These are phyloP conservation scores for Urochloa ruziziensis DNA, from an alignment of 176 grass and related monocot species.

Conservation along the genomic window DNA sequence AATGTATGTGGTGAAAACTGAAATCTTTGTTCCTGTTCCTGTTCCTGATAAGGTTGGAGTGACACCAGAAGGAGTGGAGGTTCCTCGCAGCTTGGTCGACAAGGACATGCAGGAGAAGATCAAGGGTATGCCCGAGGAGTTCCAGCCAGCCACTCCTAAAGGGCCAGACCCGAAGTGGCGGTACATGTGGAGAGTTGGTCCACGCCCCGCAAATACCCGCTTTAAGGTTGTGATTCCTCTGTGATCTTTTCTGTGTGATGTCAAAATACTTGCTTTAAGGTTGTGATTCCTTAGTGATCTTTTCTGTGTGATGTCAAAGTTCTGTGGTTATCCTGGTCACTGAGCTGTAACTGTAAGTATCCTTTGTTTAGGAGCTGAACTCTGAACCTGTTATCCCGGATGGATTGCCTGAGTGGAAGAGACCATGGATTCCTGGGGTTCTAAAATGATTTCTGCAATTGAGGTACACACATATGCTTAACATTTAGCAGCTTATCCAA, in stretches of 20 bases:
- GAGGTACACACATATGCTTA: constrained; percentile 39
- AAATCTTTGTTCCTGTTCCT: not conserved
- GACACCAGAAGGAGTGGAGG: constrained; percentile 93
- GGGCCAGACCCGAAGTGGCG: constrained; percentile 96
- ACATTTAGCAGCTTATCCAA: not conserved
- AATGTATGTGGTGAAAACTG: not conserved
- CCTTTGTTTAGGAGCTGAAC: constrained; percentile 76
- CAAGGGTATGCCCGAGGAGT: constrained; percentile 67
- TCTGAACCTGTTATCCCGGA: constrained; percentile 95
- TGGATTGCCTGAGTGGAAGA: constrained; percentile 92
- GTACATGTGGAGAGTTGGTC: constrained; percentile 97
- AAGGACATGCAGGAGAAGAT: constrained; percentile 80
- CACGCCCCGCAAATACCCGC: constrained; percentile 65
- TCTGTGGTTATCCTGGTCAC: not conserved
- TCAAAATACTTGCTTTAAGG: constrained; percentile 57
- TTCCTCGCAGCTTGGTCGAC: constrained; percentile 90
- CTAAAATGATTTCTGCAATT: constrained; percentile 94
- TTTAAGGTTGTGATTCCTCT: constrained; percentile 60
- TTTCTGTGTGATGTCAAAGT: not conserved
- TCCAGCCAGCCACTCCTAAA: constrained; percentile 65
- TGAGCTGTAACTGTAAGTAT: not conserved
- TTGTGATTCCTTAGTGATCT: constrained; percentile 13
- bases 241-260: not conserved
- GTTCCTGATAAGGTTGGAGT: constrained; percentile 67
- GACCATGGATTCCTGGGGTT: constrained; percentile 92